These are phyloP conservation scores for Trifolium repens DNA, from an alignment of 306 rosid species.

Conservation along the genomic window DNA sequence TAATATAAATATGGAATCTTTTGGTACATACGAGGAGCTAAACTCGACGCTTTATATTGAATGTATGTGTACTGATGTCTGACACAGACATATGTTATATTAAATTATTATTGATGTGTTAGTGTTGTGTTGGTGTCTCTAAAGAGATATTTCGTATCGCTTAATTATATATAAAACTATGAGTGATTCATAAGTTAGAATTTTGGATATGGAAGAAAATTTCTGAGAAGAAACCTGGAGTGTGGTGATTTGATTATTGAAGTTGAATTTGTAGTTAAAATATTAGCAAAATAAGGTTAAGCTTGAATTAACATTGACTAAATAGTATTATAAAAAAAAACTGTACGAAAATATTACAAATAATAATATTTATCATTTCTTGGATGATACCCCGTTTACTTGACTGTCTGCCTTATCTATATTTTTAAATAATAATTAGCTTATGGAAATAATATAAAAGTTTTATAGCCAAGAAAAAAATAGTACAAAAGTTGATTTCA, in stretches of 20 bases:
- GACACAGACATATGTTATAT: neutral
- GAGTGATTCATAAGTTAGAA: neutral
- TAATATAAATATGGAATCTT: neutral
- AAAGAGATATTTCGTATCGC: too few species aligned
- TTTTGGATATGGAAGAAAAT: conserved; percentile 13
- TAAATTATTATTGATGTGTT: too few species aligned
- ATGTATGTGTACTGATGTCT: neutral
- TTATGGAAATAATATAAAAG: too few species aligned
- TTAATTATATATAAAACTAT: neutral
- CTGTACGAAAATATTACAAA: neutral
- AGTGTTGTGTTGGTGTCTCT: too few species aligned
- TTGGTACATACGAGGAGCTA: neutral
- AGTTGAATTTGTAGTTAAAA: conserved; percentile 33
- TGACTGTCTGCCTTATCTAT: neutral
- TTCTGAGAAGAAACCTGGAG: conserved; percentile 35
- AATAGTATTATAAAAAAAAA: neutral
- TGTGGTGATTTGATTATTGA: neutral
- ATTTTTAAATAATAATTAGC: too few species aligned
- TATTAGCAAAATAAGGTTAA: neutral
- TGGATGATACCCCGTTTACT: conserved; percentile 30
- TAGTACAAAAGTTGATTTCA: too few species aligned
- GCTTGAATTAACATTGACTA: conserved; percentile 30
- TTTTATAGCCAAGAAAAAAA: too few species aligned
- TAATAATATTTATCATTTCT: neutral
- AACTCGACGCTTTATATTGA: neutral